Evolutionary conservation across 2,329 filamentous ascomycete species (phyloP), one percentile per base, ranked within the genome.

Genomic region (Fusarium sp.): DNA sequence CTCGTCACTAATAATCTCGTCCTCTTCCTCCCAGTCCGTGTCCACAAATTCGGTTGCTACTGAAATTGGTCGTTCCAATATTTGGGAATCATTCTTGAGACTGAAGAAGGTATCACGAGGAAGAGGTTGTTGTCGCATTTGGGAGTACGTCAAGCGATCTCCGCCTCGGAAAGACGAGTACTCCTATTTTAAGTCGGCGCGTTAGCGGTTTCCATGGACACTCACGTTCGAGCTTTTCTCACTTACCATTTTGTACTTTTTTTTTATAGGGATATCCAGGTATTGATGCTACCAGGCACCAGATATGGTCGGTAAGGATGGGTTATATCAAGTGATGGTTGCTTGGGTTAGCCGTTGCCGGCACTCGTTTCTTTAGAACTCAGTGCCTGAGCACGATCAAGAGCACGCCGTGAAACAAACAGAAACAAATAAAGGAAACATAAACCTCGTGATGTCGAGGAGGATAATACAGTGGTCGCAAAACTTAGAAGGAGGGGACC

Each of bases 11-110:
- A 86, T 80, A 51, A 85, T 81, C 50, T 92, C 90, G 34, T 93
- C 92, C 34, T 81, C 79, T 69, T 94, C 92, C 43, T 89, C 86
- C 82, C 85, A 88, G 67, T 95, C 92, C 42, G 91, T 93, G 75
- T 94, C 92, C 77, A 91, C 90, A 70, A 93, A 91, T 74, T 94
- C 91, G 23, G 92, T 95, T 44, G 90, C 88, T 63, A 92, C 85
- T 39, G 92, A 94, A 39, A 87, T 79, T 41, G 91, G 91, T 62
- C 91, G 85, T 57, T 83, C 81, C 14, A 72, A 60, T 70, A 69
- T 46, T 55, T 84, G 80, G 23, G 80, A 83, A 65, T 86, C 83
- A 58, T 78, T 78, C 74, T 85, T 87, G 66, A 86, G 79, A 71
- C 84, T 84, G 79, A 92, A 91, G 77, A 92, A 89, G 19, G 88